A percentile compares a stretch with the other conserved stretches of the same genome.
phyloP scores from a whole-genome alignment of 306 rosid genomes.

The Spatholobus suberectus region DNA sequence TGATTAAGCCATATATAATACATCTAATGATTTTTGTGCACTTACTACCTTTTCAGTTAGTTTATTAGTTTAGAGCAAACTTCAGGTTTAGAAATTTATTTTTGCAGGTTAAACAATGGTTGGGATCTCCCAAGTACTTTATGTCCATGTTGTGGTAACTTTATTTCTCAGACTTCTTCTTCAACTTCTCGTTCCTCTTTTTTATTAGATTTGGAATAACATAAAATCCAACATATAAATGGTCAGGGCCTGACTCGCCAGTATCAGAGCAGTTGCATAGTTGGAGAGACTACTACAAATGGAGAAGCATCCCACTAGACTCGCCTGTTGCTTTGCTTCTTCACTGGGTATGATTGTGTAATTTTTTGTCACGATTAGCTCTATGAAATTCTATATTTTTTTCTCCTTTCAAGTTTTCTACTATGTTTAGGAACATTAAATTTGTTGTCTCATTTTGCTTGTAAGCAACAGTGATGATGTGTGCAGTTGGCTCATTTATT shows the following conservation, averaged over 20 bases:
- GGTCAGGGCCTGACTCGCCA: conserved; percentile 64
- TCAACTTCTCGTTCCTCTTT: not conserved
- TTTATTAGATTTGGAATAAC: conserved; percentile 31
- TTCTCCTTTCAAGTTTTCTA: conserved; percentile 18
- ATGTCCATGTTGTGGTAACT: conserved; percentile 83
- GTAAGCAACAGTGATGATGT: conserved; percentile 3
- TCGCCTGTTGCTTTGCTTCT: conserved; percentile 90
- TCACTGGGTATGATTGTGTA: conserved; percentile 74
- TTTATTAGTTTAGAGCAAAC: conserved; percentile 17
- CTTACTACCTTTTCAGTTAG: not conserved
- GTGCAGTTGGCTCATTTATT: conserved; percentile 4
- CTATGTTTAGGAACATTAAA: conserved; percentile 11
- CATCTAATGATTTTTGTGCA: not conserved
- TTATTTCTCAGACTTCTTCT: conserved; percentile 38
- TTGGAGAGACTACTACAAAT: conserved; percentile 84
- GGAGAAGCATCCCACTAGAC: conserved; percentile 81
- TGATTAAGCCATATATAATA: not conserved
- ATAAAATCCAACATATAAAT: conserved; percentile 39
- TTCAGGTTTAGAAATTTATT: conserved; percentile 14
- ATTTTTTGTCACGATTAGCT: conserved; percentile 13
- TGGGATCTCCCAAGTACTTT: conserved; percentile 71
- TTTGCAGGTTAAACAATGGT: conserved; percentile 58
- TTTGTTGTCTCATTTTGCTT: conserved; percentile 30
- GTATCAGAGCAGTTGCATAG: conserved; percentile 54
- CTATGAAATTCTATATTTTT: not conserved